These are phyloP conservation scores for Fusarium concolor DNA, from an alignment of 2,329 filamentous ascomycete species.

Conservation along the genomic window DNA sequence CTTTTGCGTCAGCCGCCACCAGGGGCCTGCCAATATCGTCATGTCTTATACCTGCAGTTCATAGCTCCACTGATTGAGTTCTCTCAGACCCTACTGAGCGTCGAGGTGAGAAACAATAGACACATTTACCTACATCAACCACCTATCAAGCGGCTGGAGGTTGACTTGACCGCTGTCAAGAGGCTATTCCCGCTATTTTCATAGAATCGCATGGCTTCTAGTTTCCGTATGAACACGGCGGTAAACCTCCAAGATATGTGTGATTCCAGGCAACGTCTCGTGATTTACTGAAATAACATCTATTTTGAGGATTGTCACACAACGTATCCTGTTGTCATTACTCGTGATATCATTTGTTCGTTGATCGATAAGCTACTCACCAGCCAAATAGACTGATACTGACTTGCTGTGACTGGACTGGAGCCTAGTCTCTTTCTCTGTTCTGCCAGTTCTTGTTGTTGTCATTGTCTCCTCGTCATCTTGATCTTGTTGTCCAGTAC, in stretches of 20 bases:
- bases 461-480: neutral
- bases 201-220: constrained; percentile 1
- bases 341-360: constrained; percentile 9
- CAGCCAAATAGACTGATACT: neutral
- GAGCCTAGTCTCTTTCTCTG: neutral
- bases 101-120: neutral
- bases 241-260: neutral
- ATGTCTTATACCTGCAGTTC: neutral
- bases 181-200: constrained; percentile 5
- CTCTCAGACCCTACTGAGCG: neutral
- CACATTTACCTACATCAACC: neutral
- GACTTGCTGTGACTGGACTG: neutral
- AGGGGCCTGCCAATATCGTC: neutral
- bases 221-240: neutral
- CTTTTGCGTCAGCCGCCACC: constrained; percentile 1
- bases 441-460: neutral
- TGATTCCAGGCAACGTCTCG: too few relatives aligned
- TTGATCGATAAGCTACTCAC: neutral
- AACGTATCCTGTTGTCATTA: neutral
- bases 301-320: neutral
- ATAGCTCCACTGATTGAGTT: neutral
- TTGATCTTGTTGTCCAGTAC: constrained; percentile 24
- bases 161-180: neutral
- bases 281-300: too few relatives aligned
- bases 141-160: neutral